Evolutionary conservation across 345 rosid species (phyloP), one percentile per base, ranked within the genome.

Genomic region (Melaleuca quinquenervia): DNA sequence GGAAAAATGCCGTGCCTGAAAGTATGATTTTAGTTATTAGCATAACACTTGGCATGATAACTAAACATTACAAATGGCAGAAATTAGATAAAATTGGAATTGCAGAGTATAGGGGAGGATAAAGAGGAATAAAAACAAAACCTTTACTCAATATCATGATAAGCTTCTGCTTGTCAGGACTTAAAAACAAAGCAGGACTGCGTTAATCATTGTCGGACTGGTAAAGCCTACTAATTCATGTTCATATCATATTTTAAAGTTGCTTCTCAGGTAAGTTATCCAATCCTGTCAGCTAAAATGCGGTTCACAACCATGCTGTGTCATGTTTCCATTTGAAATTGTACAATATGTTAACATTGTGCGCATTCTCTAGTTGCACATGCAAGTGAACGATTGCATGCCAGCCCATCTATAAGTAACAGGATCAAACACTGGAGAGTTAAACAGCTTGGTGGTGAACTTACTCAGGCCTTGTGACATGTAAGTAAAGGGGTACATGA

Each of bases 1-100:
- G 96, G 92, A 92, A 97, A 92, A 97, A 97, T 16, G 98, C 98
- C 29, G 95, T 92, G 86, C 99, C 99, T 97, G 78, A 75, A 49
- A 86, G 87, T 85, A 87, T 82, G 85, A 26, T 22, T 53, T 11
- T 7, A 51, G 14, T 45, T 53, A 54, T 84, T 82, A 48, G 51
- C 41, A 24, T 50, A 29, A 48, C 53, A 26, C 1, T 44, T 12
- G 32, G 32, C 83, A 24, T 1, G 51, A 84, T 7, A 5, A 84
- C 60, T 16, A 41, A 10, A 41, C 64, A 52, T 32, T 24, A 55
- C 16, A 56, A 84, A 84, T 55, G 36, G 15, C 6, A 62, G 75
- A 52, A 15, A 15, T 64, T 8, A 8, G 29, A 29, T 64, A 11
- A 64, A 64, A 14, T 7, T 44, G 6, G 44, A 29, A 29, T 62